Evolutionary conservation across 345 rosid genomes (phyloP).

Genomic region (Pelargonium nanum): DNA sequence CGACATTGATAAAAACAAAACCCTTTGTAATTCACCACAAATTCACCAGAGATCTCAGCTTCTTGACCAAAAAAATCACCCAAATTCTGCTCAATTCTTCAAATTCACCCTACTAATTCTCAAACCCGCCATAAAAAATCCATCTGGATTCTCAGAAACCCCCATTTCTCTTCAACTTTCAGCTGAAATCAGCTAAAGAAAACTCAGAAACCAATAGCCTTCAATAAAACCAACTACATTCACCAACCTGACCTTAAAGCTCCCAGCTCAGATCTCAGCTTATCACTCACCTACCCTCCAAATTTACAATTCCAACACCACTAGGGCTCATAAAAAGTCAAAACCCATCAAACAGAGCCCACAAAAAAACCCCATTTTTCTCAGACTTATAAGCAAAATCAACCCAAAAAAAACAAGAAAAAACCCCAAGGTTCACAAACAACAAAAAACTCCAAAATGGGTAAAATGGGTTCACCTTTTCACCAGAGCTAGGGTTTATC

Average conservation of each 20-base stretch:
- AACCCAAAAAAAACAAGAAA: not conserved
- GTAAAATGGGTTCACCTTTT: not conserved
- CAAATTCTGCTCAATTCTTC: not conserved
- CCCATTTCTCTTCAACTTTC: slow-evolving; percentile 10
- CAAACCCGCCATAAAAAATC: slow-evolving; percentile 13
- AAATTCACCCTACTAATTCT: slow-evolving; percentile 10
- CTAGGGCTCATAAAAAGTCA: not conserved
- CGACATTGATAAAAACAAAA: slow-evolving; percentile 33
- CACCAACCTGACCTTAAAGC: slow-evolving; percentile 13
- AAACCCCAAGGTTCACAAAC: not conserved
- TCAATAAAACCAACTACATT: not conserved
- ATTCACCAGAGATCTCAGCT: slow-evolving; percentile 17
- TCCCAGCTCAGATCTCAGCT: slow-evolving; percentile 23
- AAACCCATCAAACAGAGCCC: not conserved
- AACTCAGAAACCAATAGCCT: slow-evolving; percentile 6
- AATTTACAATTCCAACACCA: not conserved
- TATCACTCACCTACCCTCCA: slow-evolving; percentile 11
- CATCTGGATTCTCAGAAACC: slow-evolving; percentile 17
- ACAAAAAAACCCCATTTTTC: not conserved
- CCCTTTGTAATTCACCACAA: not conserved
- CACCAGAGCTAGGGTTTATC: not conserved
- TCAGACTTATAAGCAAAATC: not conserved
- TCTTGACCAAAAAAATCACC: not conserved
- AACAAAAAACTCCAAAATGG: not conserved
- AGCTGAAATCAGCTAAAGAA: slow-evolving; percentile 8